phyloP scores from a whole-genome alignment of 306 rosid species.

The Cicer judaicum region DNA sequence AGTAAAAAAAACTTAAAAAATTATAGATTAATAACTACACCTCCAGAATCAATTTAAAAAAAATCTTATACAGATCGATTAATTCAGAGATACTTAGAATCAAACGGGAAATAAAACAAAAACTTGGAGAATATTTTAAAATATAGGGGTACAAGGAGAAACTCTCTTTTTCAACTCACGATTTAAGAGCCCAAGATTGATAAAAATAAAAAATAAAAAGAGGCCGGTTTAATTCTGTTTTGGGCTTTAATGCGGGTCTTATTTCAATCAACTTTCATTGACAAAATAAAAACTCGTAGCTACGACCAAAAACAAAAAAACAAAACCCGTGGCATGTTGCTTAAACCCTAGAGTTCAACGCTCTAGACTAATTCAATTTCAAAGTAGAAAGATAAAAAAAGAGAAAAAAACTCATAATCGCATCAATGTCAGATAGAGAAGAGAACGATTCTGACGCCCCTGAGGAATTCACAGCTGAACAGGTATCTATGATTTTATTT shows the following conservation, averaged over 20 bases:
- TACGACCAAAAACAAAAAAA: background rate
- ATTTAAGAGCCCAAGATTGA: too few relatives aligned
- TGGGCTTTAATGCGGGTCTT: background rate
- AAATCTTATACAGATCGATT: too few relatives aligned
- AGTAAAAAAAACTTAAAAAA: too few relatives aligned
- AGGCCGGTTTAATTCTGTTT: background rate
- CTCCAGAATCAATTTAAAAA: too few relatives aligned
- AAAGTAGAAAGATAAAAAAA: background rate
- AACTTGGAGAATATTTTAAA: too few relatives aligned
- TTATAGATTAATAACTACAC: too few relatives aligned
- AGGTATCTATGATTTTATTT: constrained; percentile 30
- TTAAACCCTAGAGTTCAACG: constrained; percentile 44
- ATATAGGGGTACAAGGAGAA: too few relatives aligned
- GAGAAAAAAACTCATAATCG: background rate
- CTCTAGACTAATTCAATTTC: background rate
- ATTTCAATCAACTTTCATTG: background rate
- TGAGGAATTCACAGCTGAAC: constrained; percentile 81
- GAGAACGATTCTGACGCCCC: constrained; percentile 73
- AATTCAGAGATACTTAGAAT: too few relatives aligned
- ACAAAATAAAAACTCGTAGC: background rate
- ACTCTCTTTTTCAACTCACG: too few relatives aligned
- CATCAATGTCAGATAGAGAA: constrained; percentile 62
- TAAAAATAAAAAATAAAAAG: too few relatives aligned
- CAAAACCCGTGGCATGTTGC: background rate
- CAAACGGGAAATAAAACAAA: too few relatives aligned